Evolutionary conservation across 73 alveolate species (phyloP).

Genomic region (Paramecium bursaria): DNA sequence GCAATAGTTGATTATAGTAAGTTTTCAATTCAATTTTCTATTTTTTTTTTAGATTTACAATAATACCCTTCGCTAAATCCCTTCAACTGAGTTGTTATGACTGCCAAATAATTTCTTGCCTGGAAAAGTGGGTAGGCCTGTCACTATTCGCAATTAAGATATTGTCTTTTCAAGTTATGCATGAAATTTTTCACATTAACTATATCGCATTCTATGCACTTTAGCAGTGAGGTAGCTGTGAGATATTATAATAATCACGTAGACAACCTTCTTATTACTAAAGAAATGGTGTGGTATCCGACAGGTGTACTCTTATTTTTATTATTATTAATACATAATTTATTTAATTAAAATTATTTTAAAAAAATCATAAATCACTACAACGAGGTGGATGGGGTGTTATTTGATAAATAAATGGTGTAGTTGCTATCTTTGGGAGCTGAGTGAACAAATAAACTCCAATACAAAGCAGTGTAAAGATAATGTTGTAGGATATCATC

Average conservation of each 20-base stretch:
- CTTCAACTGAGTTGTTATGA: slow-evolving; percentile 26
- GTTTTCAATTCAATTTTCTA: slow-evolving; percentile 38
- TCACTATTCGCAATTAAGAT: background rate
- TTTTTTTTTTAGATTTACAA: background rate
- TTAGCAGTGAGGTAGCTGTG: slow-evolving; percentile 5
- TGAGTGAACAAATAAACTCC: background rate
- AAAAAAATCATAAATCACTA: background rate
- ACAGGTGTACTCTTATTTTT: slow-evolving; percentile 42
- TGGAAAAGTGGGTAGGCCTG: slow-evolving; percentile 1
- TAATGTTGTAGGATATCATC: too few relatives aligned
- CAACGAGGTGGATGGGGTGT: background rate
- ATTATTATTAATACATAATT: too few relatives aligned
- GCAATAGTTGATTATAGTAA: slow-evolving; percentile 20
- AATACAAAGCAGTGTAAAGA: too few relatives aligned
- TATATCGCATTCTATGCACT: slow-evolving; percentile 26
- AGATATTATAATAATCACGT: slow-evolving; percentile 12
- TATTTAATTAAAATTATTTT: too few relatives aligned
- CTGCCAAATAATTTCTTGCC: slow-evolving; percentile 57
- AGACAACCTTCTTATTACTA: slow-evolving; percentile 29
- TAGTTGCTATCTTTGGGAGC: background rate
- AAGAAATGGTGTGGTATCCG: slow-evolving; percentile 38
- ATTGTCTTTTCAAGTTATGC: slow-evolving; percentile 2
- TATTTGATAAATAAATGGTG: background rate
- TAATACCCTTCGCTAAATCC: slow-evolving; percentile 27
- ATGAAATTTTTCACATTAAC: slow-evolving; percentile 41